These are phyloP conservation scores for Oryza australiensis DNA, from an alignment of 176 grass and related monocot genomes.

Conservation along the genomic window DNA sequence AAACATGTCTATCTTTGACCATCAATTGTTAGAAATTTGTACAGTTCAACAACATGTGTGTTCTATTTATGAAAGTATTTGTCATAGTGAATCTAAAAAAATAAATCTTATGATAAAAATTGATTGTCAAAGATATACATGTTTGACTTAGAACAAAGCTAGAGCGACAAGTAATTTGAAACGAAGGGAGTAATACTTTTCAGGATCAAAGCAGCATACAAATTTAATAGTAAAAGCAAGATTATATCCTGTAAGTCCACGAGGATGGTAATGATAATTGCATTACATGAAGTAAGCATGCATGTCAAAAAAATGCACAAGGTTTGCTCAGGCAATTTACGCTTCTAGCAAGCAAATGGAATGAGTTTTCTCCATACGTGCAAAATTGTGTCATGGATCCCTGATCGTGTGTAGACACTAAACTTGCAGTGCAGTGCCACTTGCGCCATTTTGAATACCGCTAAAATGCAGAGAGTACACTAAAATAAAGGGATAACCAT, in stretches of 20 bases:
- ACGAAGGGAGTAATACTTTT: neutral
- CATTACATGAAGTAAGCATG: slow-evolving; percentile 12
- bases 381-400: neutral
- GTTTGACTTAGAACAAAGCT: too few species aligned
- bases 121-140: too few species aligned
- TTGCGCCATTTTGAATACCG: neutral
- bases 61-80: too few species aligned
- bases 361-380: neutral
- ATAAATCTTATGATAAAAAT: too few species aligned
- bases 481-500: neutral
- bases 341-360: neutral
- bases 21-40: too few species aligned
- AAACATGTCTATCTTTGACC: too few species aligned
- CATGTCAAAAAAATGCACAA: slow-evolving; percentile 10
- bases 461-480: neutral
- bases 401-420: neutral
- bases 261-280: neutral
- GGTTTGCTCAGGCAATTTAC: neutral
- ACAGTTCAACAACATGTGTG: too few species aligned
- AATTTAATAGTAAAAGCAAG: neutral
- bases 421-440: neutral
- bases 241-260: slow-evolving; percentile 1
- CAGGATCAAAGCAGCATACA: neutral
- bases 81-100: too few species aligned
- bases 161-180: too few species aligned